Evolutionary conservation across 768 basidiomycete species (phyloP), one percentile per base, ranked within the genome.

Genomic region (Tylopilus sp.): DNA sequence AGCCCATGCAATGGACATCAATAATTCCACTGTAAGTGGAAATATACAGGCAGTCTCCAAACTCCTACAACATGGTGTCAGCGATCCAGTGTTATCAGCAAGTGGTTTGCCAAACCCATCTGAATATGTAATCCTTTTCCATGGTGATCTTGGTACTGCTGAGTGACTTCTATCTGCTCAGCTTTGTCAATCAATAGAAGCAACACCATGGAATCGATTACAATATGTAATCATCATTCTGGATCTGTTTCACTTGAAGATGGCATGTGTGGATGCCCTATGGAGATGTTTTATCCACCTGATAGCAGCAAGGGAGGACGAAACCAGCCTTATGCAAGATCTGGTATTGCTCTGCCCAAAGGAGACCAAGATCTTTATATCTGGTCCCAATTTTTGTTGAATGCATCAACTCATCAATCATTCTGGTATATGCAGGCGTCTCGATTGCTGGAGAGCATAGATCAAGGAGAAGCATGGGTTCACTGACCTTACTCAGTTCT

Each of bases 381-480:
- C 57, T 0, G 70, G 72, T 12, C 74, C 72, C 0, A 65, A 66
- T 0, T 76, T 75, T 53, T 58, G 63, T 0, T 30, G 55, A 2
- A 75, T 72, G 64, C 74, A 77, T 40, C 59, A 75, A 36, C 41
- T 72, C 1, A 68, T 74, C 16, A 37, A 52, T 2, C 66, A 78
- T 41, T 54, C 45, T 9, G 67, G 69, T 0, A 68, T 58, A 19
- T 70, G 59, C 2, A 14, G 45, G 6, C 4, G 43, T 17, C 3
- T 44, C 4, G 9, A 44, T 6, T 44, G 43, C 4, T 44, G 43
- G 43, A 17, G 17, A 4, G 26, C 4, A 7, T n/a, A 43, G 7
- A 22, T 19, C 17, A 28, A 22, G 37, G 22, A 22, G 2, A 38
- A 4, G 5, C 5, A 38, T 2, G 9, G 4, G 7, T 8, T 22